phyloP scores from a whole-genome alignment of 108 stramenopile species.

The Parietichytrium sp. region DNA sequence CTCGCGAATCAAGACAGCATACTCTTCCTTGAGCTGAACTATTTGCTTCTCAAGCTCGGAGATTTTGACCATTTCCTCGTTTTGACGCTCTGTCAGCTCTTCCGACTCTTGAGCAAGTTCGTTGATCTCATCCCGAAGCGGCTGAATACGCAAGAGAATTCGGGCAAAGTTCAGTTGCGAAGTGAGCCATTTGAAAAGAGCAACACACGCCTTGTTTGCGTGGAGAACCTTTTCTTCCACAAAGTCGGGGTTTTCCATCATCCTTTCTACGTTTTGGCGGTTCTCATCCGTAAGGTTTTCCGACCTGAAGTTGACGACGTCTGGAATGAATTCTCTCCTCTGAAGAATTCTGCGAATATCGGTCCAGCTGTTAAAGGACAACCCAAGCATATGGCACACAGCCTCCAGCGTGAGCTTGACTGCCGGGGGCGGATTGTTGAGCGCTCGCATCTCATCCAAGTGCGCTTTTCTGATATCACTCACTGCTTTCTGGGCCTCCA shows the following conservation, averaged over 20 bases:
- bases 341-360: slow-evolving; percentile 86
- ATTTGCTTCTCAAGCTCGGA: slow-evolving; percentile 80
- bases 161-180: slow-evolving; percentile 87
- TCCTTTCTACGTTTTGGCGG: background rate
- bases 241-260: background rate
- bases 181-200: slow-evolving; percentile 91
- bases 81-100: slow-evolving; percentile 71
- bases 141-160: slow-evolving; percentile 89
- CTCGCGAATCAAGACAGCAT: slow-evolving; percentile 87
- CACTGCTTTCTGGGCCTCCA: slow-evolving; percentile 79
- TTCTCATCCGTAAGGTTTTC: slow-evolving; percentile 63
- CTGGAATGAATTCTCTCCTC: slow-evolving; percentile 89
- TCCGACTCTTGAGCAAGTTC: slow-evolving; percentile 73
- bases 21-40: slow-evolving; percentile 88
- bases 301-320: slow-evolving; percentile 89
- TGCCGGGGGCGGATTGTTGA: slow-evolving; percentile 86
- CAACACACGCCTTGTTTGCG: slow-evolving; percentile 84
- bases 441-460: slow-evolving; percentile 87
- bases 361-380: slow-evolving; percentile 72
- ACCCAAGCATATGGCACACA: slow-evolving; percentile 90
- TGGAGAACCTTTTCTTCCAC: slow-evolving; percentile 47
- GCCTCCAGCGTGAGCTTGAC: slow-evolving; percentile 90
- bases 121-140: slow-evolving; percentile 91
- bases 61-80: slow-evolving; percentile 75
- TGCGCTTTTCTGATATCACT: slow-evolving; percentile 89